Percentiles rank a stretch among this genome's conserved stretches.
phyloP scores from a whole-genome alignment of 306 rosid species.

The Rosa rugosa region DNA sequence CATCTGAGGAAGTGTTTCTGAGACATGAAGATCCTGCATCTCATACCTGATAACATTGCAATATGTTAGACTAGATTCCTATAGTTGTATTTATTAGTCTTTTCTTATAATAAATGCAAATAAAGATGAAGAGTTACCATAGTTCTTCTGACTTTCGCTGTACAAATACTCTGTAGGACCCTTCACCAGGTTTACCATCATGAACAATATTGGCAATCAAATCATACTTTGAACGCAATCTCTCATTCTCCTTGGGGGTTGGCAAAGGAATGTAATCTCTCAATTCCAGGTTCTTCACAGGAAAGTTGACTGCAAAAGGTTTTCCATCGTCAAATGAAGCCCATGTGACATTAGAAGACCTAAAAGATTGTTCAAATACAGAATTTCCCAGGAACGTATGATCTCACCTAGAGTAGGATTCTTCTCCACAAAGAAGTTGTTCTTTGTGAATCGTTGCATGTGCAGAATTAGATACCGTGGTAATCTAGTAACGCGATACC shows the following conservation, averaged over 20 bases:
- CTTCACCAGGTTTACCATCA: slow-evolving; percentile 94
- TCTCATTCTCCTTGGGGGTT: slow-evolving; percentile 69
- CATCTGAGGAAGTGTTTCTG: slow-evolving; percentile 93
- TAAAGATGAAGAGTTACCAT: slow-evolving; percentile 50
- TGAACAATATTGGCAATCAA: slow-evolving; percentile 88
- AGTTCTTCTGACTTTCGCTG: slow-evolving; percentile 87
- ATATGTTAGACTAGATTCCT: slow-evolving; percentile 12
- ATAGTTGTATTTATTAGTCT: slow-evolving; percentile 4
- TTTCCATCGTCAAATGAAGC: slow-evolving; percentile 11
- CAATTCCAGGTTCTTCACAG: slow-evolving; percentile 92
- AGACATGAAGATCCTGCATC: slow-evolving; percentile 95
- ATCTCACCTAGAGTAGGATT: slow-evolving; percentile 84
- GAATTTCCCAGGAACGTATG: slow-evolving; percentile 4
- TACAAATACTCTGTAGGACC: slow-evolving; percentile 83
- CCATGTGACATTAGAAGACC: neutral
- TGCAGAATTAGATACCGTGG: slow-evolving; percentile 83
- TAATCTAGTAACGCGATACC: slow-evolving; percentile 80
- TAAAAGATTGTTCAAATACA: neutral
- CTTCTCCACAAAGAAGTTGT: slow-evolving; percentile 95
- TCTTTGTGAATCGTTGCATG: slow-evolving; percentile 92
- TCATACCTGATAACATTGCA: slow-evolving; percentile 59
- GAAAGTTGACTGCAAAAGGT: slow-evolving; percentile 71
- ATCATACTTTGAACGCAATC: slow-evolving; percentile 75
- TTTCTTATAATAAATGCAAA: slow-evolving; percentile 2
- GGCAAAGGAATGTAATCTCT: slow-evolving; percentile 96